Conservation (phyloP, 108 stramenopile genomes). For the Cyclotella choctawhatcheeana region DNA sequence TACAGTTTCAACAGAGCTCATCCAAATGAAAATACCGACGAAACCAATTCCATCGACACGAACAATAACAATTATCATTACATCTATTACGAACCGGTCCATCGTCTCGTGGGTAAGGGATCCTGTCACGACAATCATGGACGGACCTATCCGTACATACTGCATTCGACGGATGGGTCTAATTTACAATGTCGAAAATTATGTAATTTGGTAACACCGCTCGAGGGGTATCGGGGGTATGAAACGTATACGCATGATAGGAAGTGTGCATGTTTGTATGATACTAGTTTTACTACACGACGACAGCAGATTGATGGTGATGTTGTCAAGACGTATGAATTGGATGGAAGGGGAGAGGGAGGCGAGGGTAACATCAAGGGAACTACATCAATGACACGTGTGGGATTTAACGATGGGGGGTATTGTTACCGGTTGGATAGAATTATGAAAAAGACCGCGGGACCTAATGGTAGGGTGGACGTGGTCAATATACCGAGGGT, state of each 20-base stretch:
- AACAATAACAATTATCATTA: no score
- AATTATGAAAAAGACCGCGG: neutral
- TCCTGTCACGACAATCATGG: neutral
- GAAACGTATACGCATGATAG: neutral
- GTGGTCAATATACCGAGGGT: neutral
- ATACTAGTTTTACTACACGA: neutral
- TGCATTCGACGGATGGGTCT: neutral
- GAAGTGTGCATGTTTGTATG: constrained; percentile 1
- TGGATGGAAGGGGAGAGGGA: neutral
- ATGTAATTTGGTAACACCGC: neutral
- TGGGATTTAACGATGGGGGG: neutral
- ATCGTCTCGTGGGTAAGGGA: constrained; percentile 1
- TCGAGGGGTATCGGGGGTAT: neutral
- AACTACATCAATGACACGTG: neutral
- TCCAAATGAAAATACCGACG: no score
- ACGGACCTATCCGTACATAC: neutral
- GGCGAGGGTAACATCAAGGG: neutral
- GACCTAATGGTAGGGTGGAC: neutral
- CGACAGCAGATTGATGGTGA: no score
- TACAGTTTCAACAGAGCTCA: neutral
- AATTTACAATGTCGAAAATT: neutral
- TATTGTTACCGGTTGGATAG: constrained; percentile 2
- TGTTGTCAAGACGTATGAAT: no score
- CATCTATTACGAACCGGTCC: neutral
- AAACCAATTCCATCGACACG: no score